Percentiles rank a stretch among this genome's conserved stretches.
Conservation (phyloP, 352 stramenopile genomes). For the Pythium myriotylum region DNA sequence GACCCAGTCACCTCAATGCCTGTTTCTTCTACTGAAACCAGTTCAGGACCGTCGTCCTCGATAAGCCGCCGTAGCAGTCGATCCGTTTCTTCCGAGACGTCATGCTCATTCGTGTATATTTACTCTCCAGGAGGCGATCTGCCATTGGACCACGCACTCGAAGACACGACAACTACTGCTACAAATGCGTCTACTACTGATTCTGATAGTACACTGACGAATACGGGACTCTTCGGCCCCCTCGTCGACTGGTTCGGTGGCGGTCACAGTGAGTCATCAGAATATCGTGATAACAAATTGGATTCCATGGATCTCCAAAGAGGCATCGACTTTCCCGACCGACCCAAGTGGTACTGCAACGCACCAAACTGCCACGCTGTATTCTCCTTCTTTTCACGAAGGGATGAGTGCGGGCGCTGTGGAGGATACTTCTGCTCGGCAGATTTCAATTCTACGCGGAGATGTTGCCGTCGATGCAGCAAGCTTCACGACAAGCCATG, state of each 20-base stretch:
- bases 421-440: conserved; percentile 58
- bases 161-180: conserved; percentile 10
- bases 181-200: conserved; percentile 16
- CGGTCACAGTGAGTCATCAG: not conserved
- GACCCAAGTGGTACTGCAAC: conserved; percentile 79
- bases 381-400: conserved; percentile 67
- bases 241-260: conserved; percentile 19
- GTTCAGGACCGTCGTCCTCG: conserved; percentile 7
- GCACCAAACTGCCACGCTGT: conserved; percentile 55
- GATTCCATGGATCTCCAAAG: not conserved
- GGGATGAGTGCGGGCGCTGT: conserved; percentile 50
- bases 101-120: conserved; percentile 55
- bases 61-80: conserved; percentile 29
- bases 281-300: not conserved
- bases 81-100: conserved; percentile 38
- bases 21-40: not conserved
- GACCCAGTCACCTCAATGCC: conserved; percentile 1
- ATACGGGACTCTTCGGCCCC: conserved; percentile 13
- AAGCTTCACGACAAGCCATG: not conserved
- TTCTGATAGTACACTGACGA: conserved; percentile 12
- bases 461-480: conserved; percentile 8
- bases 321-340: conserved; percentile 48
- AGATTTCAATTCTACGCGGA: conserved; percentile 35
- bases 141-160: conserved; percentile 11
- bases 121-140: conserved; percentile 34